Base-by-base conservation (phyloP, 345 rosid species). In the Cochlearia excelsa region DNA sequence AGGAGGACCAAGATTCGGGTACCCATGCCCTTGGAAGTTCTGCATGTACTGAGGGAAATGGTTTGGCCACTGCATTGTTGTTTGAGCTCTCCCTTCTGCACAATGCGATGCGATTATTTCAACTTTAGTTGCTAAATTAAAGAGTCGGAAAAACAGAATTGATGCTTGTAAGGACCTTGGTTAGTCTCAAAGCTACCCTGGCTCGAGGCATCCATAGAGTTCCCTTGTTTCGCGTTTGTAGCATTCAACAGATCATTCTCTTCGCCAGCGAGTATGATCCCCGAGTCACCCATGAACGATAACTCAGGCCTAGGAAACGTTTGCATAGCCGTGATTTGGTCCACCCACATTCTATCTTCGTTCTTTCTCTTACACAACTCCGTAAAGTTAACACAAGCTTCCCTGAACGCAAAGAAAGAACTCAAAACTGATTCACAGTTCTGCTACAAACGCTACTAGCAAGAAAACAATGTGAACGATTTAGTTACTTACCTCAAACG, bases 351-450 rank as follows among this genome's bases (percentile, higher is more conserved):
- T 59, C 87, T 79, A 72, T 93, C 99, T 76, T 89, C 90, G 37
- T 85, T 89, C 91, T 93, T 93, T 75, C 80, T 82, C 83, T 87
- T 87, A 90, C 99, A 93, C 65, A 93, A 73, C 39, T 89, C 88
- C 70, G 82, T 46, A 76, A 89, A 93, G 77, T 84, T 84, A 44
- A 85, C 47, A 80, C 99, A 93, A 46, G 99, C 99, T 79, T 87
- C 88, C 84, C 97, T 93, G 69, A 31, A 4, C 1, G 2, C 5
- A 47, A 66, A n/a, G n/a, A 16, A 59, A 35, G 1, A 46, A 27
- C 54, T 56, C 48, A 30, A 6, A 8, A 26, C 2, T 7, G 28
- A 62, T 27, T 28, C 58, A 62, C 27, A 4, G 2, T 9, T 6
- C 30, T 27, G 0, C 7, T 30, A 40, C 38, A 42, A 23, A 10